A percentile compares a stretch with the other conserved stretches of the same genome.
Conservation (phyloP, 2,329 filamentous ascomycete genomes). For the Delphinella strobiligena region DNA sequence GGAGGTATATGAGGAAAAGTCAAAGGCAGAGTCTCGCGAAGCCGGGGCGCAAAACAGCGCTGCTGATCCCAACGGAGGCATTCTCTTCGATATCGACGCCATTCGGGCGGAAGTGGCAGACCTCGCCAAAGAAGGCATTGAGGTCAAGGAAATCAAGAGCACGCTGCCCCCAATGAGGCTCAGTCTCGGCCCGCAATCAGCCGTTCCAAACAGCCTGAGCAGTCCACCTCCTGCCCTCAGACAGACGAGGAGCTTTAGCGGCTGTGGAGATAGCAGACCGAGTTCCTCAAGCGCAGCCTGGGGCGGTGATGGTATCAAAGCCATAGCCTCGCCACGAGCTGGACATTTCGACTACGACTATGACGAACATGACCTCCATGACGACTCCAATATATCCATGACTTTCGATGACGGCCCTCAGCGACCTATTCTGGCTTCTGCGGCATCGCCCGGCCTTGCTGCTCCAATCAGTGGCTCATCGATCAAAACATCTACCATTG, state of each 20-base stretch:
- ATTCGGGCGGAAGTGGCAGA: constrained; percentile 61
- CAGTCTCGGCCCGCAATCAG: constrained; percentile 19
- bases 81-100: constrained; percentile 91
- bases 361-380: constrained; percentile 19
- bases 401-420: constrained; percentile 25
- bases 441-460: too few species aligned
- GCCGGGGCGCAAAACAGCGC: constrained; percentile 36
- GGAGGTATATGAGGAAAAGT: constrained; percentile 79
- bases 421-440: too few species aligned
- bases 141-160: constrained; percentile 79
- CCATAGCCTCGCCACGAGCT: constrained; percentile 10
- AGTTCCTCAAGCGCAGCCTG: constrained; percentile 10
- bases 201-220: constrained; percentile 1
- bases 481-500: constrained; percentile 6
- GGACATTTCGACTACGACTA: constrained; percentile 21
- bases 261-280: constrained; percentile 4
- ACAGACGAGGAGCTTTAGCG: constrained; percentile 34
- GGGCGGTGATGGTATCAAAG: too few species aligned
- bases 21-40: constrained; percentile 29
- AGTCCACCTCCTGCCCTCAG: constrained; percentile 20
- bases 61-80: too few species aligned
- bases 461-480: too few species aligned
- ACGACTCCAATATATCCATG: constrained; percentile 34
- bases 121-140: constrained; percentile 58
- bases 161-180: constrained; percentile 87